These are phyloP conservation scores for Cucumis melo DNA, from an alignment of 306 rosid species.

Conservation along the genomic window DNA sequence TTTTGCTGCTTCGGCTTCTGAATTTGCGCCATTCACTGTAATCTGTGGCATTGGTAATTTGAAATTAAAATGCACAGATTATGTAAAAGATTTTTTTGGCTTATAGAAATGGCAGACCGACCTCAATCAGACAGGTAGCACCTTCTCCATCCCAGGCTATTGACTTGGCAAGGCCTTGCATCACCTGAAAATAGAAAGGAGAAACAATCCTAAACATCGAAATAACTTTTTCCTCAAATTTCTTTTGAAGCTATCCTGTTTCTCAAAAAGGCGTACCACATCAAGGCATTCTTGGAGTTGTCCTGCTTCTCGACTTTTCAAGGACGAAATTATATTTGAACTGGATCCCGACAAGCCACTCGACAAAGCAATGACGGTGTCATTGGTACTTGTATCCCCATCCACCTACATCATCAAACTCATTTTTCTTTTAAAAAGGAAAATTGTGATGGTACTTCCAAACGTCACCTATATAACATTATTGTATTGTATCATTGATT, in stretches of 20 bases:
- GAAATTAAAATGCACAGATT: not conserved
- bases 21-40: slow-evolving; percentile 53
- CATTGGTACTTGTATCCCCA: slow-evolving; percentile 96
- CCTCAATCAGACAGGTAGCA: slow-evolving; percentile 97
- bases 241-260: not conserved
- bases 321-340: slow-evolving; percentile 32
- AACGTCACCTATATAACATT: not conserved
- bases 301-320: slow-evolving; percentile 42
- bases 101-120: slow-evolving; percentile 39
- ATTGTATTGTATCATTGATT: not conserved
- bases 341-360: slow-evolving; percentile 72
- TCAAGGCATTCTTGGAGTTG: slow-evolving; percentile 86
- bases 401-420: slow-evolving; percentile 50
- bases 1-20: slow-evolving; percentile 77
- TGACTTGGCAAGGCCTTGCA: slow-evolving; percentile 99
- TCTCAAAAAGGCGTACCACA: slow-evolving; percentile 26
- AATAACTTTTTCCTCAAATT: not conserved
- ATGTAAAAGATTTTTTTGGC: not conserved
- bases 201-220: not conserved
- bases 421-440: not conserved
- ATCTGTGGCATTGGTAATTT: slow-evolving; percentile 25
- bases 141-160: slow-evolving; percentile 99
- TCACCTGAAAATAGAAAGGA: slow-evolving; percentile 36
- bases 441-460: not conserved
- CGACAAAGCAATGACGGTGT: slow-evolving; percentile 83